A percentile compares a stretch with the other conserved stretches of the same genome.
These are phyloP conservation scores for Starmerella khaoyaiensis DNA, from an alignment of 805 yeast genomes.

Conservation along the genomic window DNA sequence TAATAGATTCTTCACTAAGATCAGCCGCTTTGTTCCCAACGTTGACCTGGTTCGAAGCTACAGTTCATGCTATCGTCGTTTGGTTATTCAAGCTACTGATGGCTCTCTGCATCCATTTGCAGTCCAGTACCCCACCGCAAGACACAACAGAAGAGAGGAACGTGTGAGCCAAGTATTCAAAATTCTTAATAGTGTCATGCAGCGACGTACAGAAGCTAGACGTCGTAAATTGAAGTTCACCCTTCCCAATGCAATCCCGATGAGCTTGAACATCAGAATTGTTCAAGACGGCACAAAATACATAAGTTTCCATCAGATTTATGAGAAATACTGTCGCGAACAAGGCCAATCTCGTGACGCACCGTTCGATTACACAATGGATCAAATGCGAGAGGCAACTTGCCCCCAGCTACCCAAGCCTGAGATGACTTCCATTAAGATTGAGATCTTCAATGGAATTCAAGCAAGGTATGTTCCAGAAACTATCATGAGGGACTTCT, in stretches of 20 bases:
- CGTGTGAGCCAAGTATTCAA: conserved; percentile 84
- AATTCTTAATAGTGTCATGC: conserved; percentile 67
- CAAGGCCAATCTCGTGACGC: conserved; percentile 70
- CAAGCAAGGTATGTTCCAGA: conserved; percentile 80
- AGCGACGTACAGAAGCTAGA: conserved; percentile 75
- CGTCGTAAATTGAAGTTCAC: conserved; percentile 75
- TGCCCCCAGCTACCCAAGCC: conserved; percentile 92
- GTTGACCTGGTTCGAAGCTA: conserved; percentile 82
- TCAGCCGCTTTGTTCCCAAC: conserved; percentile 82
- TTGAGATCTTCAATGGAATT: conserved; percentile 81
- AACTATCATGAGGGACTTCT: conserved; percentile 68
- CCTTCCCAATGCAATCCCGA: conserved; percentile 81
- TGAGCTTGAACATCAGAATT: conserved; percentile 87
- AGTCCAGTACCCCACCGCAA: conserved; percentile 93
- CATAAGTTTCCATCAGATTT: conserved; percentile 64
- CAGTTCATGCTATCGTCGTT: conserved; percentile 76
- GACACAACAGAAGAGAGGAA: conserved; percentile 95
- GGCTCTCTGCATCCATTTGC: conserved; percentile 88
- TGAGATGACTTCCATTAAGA: conserved; percentile 73
- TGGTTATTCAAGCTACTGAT: conserved; percentile 85
- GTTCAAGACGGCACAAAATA: conserved; percentile 71
- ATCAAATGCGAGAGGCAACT: conserved; percentile 79
- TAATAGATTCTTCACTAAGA: conserved; percentile 81
- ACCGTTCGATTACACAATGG: conserved; percentile 74
- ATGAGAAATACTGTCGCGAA: conserved; percentile 72